These are phyloP conservation scores for Lichtheimia ornata DNA, from an alignment of 371 early-diverging fungal species.

Conservation along the genomic window DNA sequence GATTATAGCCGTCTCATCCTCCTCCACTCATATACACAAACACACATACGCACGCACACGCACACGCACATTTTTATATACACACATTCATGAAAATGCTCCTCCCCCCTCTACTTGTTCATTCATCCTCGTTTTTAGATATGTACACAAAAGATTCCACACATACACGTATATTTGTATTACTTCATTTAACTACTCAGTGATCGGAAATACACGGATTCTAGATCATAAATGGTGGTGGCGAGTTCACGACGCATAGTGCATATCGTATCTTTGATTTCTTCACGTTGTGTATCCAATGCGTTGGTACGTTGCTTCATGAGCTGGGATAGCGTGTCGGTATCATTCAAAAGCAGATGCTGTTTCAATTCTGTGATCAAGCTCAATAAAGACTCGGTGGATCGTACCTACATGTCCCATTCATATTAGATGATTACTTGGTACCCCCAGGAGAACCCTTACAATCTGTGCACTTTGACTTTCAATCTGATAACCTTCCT, in stretches of 20 bases:
- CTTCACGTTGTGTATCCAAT: conserved; percentile 28
- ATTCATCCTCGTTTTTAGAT: background rate
- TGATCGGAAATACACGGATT: conserved; percentile 45
- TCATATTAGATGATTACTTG: background rate
- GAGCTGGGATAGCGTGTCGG: conserved; percentile 59
- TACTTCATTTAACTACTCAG: conserved; percentile 12
- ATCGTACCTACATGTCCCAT: conserved; percentile 44
- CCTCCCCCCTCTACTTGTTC: background rate
- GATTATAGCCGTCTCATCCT: background rate
- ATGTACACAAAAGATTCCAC: background rate
- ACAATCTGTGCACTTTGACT: conserved; percentile 76
- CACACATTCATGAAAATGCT: background rate
- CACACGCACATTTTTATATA: too few species aligned
- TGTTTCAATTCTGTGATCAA: conserved; percentile 72
- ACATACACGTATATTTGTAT: background rate
- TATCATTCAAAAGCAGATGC: conserved; percentile 67
- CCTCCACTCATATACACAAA: too few species aligned
- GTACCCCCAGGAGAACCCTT: conserved; percentile 11
- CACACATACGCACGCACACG: too few species aligned
- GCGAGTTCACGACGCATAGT: conserved; percentile 35
- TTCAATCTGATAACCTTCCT: conserved; percentile 73
- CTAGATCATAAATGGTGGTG: conserved; percentile 43
- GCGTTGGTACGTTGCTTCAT: conserved; percentile 29
- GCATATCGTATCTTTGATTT: conserved; percentile 32
- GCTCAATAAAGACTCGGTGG: conserved; percentile 65